Conservation (phyloP, 495 filamentous ascomycete species). For the Aspergillus bridgeri region DNA sequence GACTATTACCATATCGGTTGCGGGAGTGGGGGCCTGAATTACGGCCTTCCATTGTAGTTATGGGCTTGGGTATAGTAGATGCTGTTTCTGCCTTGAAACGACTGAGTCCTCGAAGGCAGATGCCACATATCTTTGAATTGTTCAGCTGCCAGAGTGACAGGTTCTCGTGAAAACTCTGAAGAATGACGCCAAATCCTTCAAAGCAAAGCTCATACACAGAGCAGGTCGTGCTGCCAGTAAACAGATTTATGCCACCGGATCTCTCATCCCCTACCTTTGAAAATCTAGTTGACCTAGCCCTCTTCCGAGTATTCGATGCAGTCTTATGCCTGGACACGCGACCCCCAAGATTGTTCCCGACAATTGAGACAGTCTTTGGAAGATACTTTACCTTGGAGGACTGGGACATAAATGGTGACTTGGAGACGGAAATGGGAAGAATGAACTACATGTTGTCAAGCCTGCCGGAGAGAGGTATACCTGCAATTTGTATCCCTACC, state of each 20-base stretch:
- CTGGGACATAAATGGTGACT: background rate
- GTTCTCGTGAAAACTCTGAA: no score
- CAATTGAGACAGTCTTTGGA: background rate
- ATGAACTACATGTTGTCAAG: background rate
- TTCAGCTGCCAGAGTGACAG: background rate
- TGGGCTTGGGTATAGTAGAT: background rate
- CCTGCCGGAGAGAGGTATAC: background rate
- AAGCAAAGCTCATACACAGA: background rate
- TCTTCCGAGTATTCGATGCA: background rate
- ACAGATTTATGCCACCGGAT: background rate
- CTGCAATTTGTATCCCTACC: background rate
- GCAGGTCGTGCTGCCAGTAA: background rate
- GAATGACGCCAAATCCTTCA: background rate
- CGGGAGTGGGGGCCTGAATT: background rate
- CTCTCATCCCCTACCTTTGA: background rate
- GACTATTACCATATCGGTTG: background rate
- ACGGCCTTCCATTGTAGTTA: background rate
- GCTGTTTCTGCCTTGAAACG: background rate
- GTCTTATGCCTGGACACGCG: background rate
- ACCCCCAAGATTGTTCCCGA: background rate
- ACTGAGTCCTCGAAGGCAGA: background rate
- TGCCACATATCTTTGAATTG: background rate
- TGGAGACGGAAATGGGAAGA: background rate
- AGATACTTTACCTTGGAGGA: background rate
- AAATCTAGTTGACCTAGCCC: background rate